Percentiles rank a stretch among this genome's conserved stretches.
Conservation (phyloP, 768 basidiomycete species). For the Tulasnella sp. region DNA sequence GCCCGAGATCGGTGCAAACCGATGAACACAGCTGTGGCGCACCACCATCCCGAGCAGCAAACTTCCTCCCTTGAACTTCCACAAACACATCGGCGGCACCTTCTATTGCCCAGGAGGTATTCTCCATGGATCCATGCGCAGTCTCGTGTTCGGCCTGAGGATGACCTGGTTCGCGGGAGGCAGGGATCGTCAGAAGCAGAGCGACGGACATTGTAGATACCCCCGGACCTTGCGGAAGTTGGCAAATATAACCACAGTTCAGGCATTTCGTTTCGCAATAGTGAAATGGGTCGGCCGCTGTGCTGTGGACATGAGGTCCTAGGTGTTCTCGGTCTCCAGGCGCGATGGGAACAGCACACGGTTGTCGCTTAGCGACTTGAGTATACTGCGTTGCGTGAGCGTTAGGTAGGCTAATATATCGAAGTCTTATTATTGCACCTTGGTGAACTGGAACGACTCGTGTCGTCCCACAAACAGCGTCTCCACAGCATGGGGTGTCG, state of each 20-base stretch:
- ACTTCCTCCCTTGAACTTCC: constrained; percentile 46
- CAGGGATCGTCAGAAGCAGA: not conserved
- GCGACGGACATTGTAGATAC: not conserved
- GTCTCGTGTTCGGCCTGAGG: constrained; percentile 52
- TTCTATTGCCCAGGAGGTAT: constrained; percentile 45
- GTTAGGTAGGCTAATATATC: not conserved
- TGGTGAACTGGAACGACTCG: constrained; percentile 54
- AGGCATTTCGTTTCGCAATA: constrained; percentile 45
- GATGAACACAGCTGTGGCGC: constrained; percentile 13
- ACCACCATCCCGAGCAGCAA: constrained; percentile 16
- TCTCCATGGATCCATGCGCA: constrained; percentile 51
- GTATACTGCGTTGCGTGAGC: constrained; percentile 15
- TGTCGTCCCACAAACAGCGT: constrained; percentile 50
- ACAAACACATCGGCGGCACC: constrained; percentile 38
- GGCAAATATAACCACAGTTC: constrained; percentile 49
- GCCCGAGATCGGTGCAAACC: constrained; percentile 12
- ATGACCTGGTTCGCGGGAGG: constrained; percentile 34
- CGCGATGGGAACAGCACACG: constrained; percentile 38
- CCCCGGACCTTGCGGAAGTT: constrained; percentile 40
- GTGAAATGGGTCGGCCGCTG: constrained; percentile 37
- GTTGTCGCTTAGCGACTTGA: constrained; percentile 39
- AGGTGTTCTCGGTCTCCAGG: constrained; percentile 33
- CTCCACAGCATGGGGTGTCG: constrained; percentile 46
- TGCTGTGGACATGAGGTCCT: constrained; percentile 40
- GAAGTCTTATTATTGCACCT: constrained; percentile 29